Evolutionary conservation across 2,329 filamentous ascomycete genomes (phyloP).

Genomic region (Sphaerulina musiva): DNA sequence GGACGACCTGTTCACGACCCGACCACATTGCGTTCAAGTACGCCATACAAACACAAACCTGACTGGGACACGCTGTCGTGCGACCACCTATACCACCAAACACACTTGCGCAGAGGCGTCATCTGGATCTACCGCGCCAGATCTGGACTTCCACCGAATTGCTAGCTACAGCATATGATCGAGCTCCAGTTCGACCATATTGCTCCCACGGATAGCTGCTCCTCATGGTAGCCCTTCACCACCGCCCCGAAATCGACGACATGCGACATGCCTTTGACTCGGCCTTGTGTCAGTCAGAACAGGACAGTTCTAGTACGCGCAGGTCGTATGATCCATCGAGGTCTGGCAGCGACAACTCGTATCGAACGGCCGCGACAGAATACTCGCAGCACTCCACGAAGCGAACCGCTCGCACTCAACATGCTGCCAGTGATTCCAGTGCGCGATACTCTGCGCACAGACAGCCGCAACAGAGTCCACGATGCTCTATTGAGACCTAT

Average conservation of each 20-base stretch:
- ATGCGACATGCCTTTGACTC: conserved; percentile 29
- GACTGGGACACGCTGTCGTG: background rate
- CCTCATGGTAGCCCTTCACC: conserved; percentile 26
- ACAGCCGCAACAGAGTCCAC: conserved; percentile 36
- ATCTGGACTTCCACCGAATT: background rate
- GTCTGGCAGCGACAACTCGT: conserved; percentile 24
- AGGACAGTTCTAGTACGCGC: conserved; percentile 20
- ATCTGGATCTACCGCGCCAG: background rate
- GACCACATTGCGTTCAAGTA: background rate
- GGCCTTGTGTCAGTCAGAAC: conserved; percentile 18
- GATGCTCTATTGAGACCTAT: conserved; percentile 70
- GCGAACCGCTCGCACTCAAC: conserved; percentile 25
- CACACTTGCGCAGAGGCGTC: background rate
- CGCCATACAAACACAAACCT: background rate
- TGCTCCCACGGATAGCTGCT: conserved; percentile 1
- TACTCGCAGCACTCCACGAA: conserved; percentile 22
- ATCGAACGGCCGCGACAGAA: conserved; percentile 26
- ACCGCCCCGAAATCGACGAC: conserved; percentile 27
- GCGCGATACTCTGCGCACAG: conserved; percentile 23
- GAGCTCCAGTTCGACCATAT: conserved; percentile 5
- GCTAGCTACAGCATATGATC: conserved; percentile 10
- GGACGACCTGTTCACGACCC: background rate
- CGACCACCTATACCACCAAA: background rate
- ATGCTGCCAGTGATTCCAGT: conserved; percentile 19
- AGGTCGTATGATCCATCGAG: conserved; percentile 17